phyloP scores from a whole-genome alignment of 768 basidiomycete species.

The Tricholoma sp. region DNA sequence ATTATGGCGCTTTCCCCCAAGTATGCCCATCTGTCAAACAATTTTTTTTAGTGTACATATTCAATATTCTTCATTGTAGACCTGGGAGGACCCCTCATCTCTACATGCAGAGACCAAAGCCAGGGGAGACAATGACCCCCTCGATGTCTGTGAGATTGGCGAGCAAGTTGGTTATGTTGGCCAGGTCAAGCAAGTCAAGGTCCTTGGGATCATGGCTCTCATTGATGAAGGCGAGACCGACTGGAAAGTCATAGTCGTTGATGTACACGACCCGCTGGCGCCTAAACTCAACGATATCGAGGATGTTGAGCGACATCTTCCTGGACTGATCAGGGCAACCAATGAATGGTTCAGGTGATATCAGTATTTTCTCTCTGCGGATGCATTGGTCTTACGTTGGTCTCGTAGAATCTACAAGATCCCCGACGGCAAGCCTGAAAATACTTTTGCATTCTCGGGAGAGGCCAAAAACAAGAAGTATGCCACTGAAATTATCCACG shows the following conservation, averaged over 20 bases:
- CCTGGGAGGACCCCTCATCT: constrained; percentile 93
- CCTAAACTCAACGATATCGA: constrained; percentile 97
- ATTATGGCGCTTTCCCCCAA: constrained; percentile 99
- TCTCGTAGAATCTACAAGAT: constrained; percentile 84
- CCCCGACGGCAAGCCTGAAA: constrained; percentile 94
- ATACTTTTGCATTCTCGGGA: constrained; percentile 98
- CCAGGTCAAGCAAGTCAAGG: constrained; percentile 99
- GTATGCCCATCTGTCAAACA: constrained; percentile 33
- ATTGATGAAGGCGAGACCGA: constrained; percentile 99
- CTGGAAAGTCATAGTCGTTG: constrained; percentile 99
- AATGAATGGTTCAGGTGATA: constrained; percentile 97
- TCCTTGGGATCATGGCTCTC: constrained; percentile 99
- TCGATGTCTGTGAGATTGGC: constrained; percentile 99
- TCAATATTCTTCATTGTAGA: constrained; percentile 42
- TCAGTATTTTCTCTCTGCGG: constrained; percentile 1
- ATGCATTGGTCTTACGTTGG: constrained; percentile 2
- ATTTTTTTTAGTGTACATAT: background rate
- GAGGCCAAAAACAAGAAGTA: constrained; percentile 99
- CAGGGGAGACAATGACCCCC: constrained; percentile 97
- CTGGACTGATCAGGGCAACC: constrained; percentile 92
- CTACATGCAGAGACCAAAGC: constrained; percentile 97
- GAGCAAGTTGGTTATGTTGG: constrained; percentile 97
- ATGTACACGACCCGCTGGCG: constrained; percentile 92
- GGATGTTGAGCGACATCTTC: constrained; percentile 97
- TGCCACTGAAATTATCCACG: constrained; percentile 97